phyloP scores from a whole-genome alignment of 441 rosid species.

The Theobroma grandiflorum region DNA sequence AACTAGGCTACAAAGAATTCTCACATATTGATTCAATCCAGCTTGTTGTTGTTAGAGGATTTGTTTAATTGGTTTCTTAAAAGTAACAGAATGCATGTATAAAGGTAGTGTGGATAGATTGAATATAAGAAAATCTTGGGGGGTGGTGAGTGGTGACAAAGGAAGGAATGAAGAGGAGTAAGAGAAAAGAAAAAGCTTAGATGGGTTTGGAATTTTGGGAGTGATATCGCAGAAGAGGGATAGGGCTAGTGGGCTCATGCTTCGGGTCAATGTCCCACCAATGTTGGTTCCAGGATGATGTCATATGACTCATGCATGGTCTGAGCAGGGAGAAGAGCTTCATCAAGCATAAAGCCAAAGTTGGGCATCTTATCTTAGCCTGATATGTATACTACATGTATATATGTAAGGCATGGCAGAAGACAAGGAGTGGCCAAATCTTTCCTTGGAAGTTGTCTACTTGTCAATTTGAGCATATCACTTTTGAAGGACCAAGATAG shows the following conservation, averaged over 20 bases:
- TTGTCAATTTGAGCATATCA: constrained; percentile 33
- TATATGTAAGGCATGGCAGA: constrained; percentile 21
- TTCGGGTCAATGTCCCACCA: constrained; percentile 16
- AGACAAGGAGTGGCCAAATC: constrained; percentile 27
- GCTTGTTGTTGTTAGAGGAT: not conserved
- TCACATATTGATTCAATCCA: not conserved
- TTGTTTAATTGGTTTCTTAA: not conserved
- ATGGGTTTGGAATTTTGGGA: not conserved
- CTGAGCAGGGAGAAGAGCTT: not conserved
- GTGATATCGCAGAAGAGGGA: not conserved
- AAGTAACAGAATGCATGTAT: not conserved
- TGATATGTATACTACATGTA: not conserved
- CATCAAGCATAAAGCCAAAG: constrained; percentile 40
- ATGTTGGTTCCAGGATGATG: constrained; percentile 10
- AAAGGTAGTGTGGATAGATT: not conserved
- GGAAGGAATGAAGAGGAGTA: not conserved
- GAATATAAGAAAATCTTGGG: constrained; percentile 1
- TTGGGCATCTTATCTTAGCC: constrained; percentile 35
- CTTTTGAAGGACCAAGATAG: constrained; percentile 24
- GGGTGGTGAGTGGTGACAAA: not conserved
- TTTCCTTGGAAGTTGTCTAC: constrained; percentile 34
- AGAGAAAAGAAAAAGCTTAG: not conserved
- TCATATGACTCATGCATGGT: constrained; percentile 8
- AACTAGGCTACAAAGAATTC: no score
- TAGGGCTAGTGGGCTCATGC: not conserved